These are phyloP conservation scores for Podaxis carcinomalis DNA, from an alignment of 768 basidiomycete species.

Conservation along the genomic window DNA sequence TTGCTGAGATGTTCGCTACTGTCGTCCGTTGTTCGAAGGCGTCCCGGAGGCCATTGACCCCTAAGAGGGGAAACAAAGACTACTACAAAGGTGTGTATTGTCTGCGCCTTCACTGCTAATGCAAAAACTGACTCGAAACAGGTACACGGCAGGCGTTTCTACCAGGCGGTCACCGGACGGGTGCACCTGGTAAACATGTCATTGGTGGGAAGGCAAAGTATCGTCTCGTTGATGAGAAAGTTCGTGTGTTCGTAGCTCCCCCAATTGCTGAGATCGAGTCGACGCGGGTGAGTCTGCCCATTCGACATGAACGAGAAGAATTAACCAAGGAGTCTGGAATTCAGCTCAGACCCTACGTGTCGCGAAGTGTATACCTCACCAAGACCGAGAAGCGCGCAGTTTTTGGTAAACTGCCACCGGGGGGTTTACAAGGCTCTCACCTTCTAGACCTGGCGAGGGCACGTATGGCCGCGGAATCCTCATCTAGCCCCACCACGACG, in stretches of 20 bases:
- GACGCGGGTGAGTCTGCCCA: constrained; percentile 44
- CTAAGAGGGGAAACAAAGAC: constrained; percentile 92
- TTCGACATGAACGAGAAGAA: background rate
- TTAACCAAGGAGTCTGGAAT: background rate
- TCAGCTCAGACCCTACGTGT: constrained; percentile 72
- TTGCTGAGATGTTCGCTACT: constrained; percentile 60
- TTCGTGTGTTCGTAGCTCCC: constrained; percentile 83
- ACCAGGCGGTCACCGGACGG: constrained; percentile 82
- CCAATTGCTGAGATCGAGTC: constrained; percentile 54
- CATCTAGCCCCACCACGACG: background rate
- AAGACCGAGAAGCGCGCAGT: constrained; percentile 29
- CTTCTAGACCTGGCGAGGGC: background rate
- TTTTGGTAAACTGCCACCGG: constrained; percentile 26
- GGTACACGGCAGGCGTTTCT: constrained; percentile 82
- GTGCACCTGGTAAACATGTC: constrained; percentile 84
- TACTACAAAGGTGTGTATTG: constrained; percentile 83
- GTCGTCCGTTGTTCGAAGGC: constrained; percentile 74
- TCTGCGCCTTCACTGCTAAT: background rate
- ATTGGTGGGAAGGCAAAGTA: constrained; percentile 76
- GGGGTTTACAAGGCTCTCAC: background rate
- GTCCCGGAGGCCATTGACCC: constrained; percentile 74
- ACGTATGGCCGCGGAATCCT: background rate
- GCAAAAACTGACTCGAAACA: constrained; percentile 22
- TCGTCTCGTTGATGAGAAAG: constrained; percentile 74
- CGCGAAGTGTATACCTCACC: constrained; percentile 36